Conservation (phyloP, 495 filamentous ascomycete species). For the Tuber melanosporum region DNA sequence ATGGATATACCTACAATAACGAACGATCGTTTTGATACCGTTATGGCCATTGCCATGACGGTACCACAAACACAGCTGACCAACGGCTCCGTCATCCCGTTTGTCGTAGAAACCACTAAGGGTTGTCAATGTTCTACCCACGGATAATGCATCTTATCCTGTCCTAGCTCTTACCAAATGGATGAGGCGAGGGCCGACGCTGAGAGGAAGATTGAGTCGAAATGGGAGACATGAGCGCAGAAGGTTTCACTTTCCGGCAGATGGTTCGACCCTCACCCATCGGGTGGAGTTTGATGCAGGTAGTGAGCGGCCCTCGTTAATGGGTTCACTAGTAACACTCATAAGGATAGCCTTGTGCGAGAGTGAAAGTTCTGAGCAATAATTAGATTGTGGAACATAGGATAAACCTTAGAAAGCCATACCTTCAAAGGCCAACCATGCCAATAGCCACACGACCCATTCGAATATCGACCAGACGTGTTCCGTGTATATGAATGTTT, state of each 20-base stretch:
- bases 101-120: neutral
- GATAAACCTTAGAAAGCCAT: conserved; percentile 24
- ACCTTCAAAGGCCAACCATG: conserved; percentile 51
- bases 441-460: conserved; percentile 49
- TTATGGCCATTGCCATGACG: conserved; percentile 23
- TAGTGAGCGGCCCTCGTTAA: conserved; percentile 49
- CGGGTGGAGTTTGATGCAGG: conserved; percentile 47
- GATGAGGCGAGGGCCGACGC: conserved; percentile 53
- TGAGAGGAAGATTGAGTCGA: conserved; percentile 50
- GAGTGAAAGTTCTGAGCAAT: conserved; percentile 40
- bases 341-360: conserved; percentile 47
- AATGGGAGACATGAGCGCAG: conserved; percentile 48
- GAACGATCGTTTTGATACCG: conserved; percentile 27
- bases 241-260: conserved; percentile 49
- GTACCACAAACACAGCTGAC: conserved; percentile 10
- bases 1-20: conserved; percentile 37
- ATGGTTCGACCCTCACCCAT: conserved; percentile 42
- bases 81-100: neutral
- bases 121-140: conserved; percentile 24
- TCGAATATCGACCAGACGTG: conserved; percentile 39
- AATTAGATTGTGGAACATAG: conserved; percentile 7
- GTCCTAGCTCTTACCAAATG: conserved; percentile 50
- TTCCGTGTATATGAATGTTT: conserved; percentile 43
- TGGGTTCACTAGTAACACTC: conserved; percentile 49
- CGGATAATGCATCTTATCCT: conserved; percentile 49